Evolutionary conservation across 768 basidiomycete species (phyloP).

Genomic region (Boletus fagicola): DNA sequence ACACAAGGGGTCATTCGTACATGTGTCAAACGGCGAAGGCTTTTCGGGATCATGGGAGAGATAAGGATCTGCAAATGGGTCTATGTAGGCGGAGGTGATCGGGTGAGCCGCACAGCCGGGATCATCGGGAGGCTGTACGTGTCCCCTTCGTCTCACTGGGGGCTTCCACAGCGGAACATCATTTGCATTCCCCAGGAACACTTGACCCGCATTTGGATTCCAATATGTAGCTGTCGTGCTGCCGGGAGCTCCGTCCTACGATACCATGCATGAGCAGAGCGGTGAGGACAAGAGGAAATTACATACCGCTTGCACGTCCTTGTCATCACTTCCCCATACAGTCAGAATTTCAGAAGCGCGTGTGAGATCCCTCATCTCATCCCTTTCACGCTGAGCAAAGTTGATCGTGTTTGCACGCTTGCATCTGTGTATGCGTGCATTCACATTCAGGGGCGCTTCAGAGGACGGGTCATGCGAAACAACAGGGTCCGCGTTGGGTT

Average conservation of each 20-base stretch:
- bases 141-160: conserved; percentile 15
- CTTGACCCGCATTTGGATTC: conserved; percentile 61
- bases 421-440: conserved; percentile 26
- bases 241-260: conserved; percentile 26
- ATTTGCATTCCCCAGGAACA: conserved; percentile 78
- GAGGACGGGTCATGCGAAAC: not conserved
- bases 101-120: not conserved
- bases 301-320: conserved; percentile 12
- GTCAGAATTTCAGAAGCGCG: conserved; percentile 76
- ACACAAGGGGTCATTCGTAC: conserved; percentile 42
- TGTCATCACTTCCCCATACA: conserved; percentile 29
- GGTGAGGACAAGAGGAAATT: not conserved
- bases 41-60: conserved; percentile 14
- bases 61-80: conserved; percentile 19
- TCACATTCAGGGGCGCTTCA: not conserved
- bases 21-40: conserved; percentile 36
- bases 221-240: conserved; percentile 44
- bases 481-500: not conserved
- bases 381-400: conserved; percentile 80
- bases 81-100: conserved; percentile 9
- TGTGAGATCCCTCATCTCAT: conserved; percentile 88
- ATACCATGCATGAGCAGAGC: conserved; percentile 3
- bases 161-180: conserved; percentile 62
- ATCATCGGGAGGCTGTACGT: not conserved
- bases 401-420: conserved; percentile 61